Base-by-base conservation (phyloP, 495 filamentous ascomycete genomes). In the Xylaria bambusicola region DNA sequence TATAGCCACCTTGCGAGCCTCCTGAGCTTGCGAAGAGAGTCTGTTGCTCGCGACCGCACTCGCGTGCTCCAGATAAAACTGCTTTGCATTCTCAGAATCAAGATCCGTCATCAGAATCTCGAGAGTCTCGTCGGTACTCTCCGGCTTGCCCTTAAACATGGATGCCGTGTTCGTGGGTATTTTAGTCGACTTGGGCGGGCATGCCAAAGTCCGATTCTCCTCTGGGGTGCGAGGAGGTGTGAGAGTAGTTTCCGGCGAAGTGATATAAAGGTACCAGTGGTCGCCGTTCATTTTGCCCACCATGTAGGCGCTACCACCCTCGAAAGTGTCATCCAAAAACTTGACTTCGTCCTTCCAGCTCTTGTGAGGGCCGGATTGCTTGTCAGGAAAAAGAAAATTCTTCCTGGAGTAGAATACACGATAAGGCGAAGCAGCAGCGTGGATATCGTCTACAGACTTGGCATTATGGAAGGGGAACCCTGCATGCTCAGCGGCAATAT, bases 271-370 rank as follows among this genome's bases (percentile, higher is more conserved):
- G 68, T 98, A 98, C 95, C 95, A 99, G 68, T 99, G 95, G 75
- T 98, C 95, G 60, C 94, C 93, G 68, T 99, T 99, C 92, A 98
- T 97, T 74, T 96, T 97, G 63, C 95, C 95, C 61, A 99, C 94
- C 93, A 98, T 95, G 76, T 99, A 99, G 29, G 95, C 95, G 73
- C 93, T 98, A 41, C 95, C 95, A 56, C 90, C 88, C 46, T 88
- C 80, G 71, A 98, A 98, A 66, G 90, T 88, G 66, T 86, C 84
- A 76, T 99, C 95, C 59, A 99, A 80, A 61, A 84, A 94, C 55
- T 85, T 86, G 62, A 99, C 95, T 70, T 99, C 95, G 65, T 97
- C 86, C 63, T 91, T 87, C 95, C 95, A 99, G 84, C 92, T 98
- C 57, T 91, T 88, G 71, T 99, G 95, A 47, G 95, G 95, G 33